Evolutionary conservation across 1,284 basidiomycete genomes (phyloP).

Genomic region (Cryptococcus sp.): DNA sequence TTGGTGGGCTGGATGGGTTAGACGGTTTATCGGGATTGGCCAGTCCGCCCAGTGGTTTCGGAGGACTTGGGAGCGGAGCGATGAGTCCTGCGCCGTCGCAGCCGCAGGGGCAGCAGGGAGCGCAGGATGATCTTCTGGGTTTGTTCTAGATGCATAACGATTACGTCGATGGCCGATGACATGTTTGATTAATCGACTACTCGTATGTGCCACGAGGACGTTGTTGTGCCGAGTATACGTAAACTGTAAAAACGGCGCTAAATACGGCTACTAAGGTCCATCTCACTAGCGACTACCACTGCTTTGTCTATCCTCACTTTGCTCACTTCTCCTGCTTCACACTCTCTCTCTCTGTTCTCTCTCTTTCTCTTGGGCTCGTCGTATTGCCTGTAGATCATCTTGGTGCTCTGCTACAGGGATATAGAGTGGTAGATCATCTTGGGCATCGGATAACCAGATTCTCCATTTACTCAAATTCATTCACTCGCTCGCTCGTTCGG

Average conservation of each 20-base stretch:
- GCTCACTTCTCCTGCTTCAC: neutral
- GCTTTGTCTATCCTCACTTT: no score
- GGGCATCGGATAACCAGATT: no score
- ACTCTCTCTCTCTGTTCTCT: neutral
- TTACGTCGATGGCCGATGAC: neutral
- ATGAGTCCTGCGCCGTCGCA: slow-evolving; percentile 10
- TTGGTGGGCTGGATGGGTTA: slow-evolving; percentile 11
- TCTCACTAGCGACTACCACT: no score
- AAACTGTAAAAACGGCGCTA: no score
- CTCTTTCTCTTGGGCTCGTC: neutral
- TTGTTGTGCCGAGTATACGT: no score
- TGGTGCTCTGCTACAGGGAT: neutral
- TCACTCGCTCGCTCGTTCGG: no score
- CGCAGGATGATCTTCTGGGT: slow-evolving; percentile 51
- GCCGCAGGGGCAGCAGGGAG: slow-evolving; percentile 16
- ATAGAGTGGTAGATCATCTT: no score
- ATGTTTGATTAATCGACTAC: neutral
- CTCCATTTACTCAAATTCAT: no score
- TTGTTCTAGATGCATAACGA: slow-evolving; percentile 42
- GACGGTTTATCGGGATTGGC: slow-evolving; percentile 21
- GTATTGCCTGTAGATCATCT: neutral
- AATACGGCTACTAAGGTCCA: no score
- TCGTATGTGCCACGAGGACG: neutral
- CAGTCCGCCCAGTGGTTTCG: slow-evolving; percentile 6
- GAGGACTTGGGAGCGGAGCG: slow-evolving; percentile 5